Evolutionary conservation across 2,329 filamentous ascomycete species (phyloP).

Genomic region (Myrmaecium sp.): DNA sequence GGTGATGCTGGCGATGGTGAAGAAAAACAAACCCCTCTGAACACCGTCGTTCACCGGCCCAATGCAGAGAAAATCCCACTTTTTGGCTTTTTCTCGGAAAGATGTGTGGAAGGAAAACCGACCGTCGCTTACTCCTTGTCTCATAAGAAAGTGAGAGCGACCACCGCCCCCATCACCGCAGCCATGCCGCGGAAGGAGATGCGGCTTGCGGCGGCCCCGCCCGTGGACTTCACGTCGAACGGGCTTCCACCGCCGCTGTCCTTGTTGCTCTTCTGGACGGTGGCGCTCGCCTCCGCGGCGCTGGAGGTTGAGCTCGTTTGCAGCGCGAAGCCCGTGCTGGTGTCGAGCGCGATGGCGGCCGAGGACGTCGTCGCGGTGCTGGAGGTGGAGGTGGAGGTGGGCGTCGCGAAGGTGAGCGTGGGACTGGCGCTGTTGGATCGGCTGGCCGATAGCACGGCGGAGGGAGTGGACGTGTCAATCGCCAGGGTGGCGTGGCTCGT

Average conservation of each 20-base stretch:
- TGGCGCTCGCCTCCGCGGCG: slow-evolving; percentile 6
- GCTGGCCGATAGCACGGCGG: neutral
- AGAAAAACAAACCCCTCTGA: too few species aligned
- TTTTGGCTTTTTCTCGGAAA: too few species aligned
- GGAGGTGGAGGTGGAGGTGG: neutral
- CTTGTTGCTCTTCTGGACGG: slow-evolving; percentile 16
- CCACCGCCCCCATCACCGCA: too few species aligned
- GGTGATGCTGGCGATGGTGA: too few species aligned
- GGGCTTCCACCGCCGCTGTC: slow-evolving; percentile 28
- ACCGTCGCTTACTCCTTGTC: too few species aligned
- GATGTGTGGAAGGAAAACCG: too few species aligned
- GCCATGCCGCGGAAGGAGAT: too few species aligned
- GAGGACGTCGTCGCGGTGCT: slow-evolving; percentile 1
- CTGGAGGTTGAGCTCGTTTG: slow-evolving; percentile 2
- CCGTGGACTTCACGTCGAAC: slow-evolving; percentile 21
- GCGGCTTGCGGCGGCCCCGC: neutral
- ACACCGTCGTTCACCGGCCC: too few species aligned
- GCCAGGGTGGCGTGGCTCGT: slow-evolving; percentile 1
- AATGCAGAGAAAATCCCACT: too few species aligned
- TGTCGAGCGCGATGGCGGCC: neutral
- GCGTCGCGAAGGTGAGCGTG: neutral
- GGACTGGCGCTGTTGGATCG: neutral
- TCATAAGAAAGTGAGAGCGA: too few species aligned
- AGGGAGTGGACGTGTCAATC: neutral
- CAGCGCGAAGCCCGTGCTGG: neutral